Evolutionary conservation across 805 yeast genomes (phyloP).

Genomic region (Yarrowia osloensis): DNA sequence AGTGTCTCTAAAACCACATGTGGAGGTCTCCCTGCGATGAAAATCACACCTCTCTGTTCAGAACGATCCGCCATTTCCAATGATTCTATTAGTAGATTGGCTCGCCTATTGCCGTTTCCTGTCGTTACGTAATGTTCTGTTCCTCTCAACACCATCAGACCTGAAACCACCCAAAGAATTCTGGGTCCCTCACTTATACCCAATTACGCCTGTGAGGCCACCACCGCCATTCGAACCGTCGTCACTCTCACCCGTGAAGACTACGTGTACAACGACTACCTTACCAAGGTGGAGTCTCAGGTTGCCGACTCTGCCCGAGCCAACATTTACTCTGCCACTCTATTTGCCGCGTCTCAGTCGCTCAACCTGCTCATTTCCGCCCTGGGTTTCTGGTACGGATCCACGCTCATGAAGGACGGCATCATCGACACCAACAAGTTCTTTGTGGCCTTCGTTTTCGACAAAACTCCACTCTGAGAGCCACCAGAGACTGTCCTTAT

Average conservation of each 20-base stretch:
- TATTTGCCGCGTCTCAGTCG: constrained; percentile 47
- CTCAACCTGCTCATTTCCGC: constrained; percentile 47
- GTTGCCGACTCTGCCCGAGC: constrained; percentile 40
- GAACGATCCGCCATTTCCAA: no score
- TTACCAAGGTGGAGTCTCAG: constrained; percentile 39
- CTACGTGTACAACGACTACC: constrained; percentile 43
- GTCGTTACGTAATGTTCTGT: no score
- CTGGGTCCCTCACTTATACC: no score
- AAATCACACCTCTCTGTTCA: no score
- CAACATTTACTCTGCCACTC: constrained; percentile 41
- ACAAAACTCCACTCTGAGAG: no score
- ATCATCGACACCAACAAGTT: constrained; percentile 42
- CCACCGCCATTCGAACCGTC: constrained; percentile 47
- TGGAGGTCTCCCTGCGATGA: no score
- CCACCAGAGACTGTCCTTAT: no score
- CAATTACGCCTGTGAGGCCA: constrained; percentile 46
- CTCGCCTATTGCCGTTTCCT: no score
- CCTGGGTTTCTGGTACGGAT: constrained; percentile 49
- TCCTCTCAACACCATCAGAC: no score
- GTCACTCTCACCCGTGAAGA: constrained; percentile 47
- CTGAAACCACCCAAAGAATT: no score
- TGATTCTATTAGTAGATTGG: no score
- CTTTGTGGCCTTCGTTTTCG: constrained; percentile 45
- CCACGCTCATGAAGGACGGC: constrained; percentile 42
- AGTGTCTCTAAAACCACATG: no score